These are phyloP conservation scores for Chalara sp. DNA, from an alignment of 2,329 filamentous ascomycete genomes.

Conservation along the genomic window DNA sequence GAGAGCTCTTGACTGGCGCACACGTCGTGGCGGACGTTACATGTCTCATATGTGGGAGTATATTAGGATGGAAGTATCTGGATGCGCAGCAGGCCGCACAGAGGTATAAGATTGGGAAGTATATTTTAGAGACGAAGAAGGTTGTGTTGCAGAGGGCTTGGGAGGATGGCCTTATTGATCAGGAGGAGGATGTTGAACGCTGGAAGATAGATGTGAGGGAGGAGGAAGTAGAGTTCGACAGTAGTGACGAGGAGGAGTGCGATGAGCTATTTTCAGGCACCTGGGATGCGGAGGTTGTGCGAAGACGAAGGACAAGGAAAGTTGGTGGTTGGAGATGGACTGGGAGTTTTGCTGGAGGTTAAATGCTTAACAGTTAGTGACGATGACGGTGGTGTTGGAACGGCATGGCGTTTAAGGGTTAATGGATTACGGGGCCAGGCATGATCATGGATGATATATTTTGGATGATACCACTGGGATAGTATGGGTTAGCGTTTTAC, in stretches of 20 bases:
- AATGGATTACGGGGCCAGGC: too few relatives aligned
- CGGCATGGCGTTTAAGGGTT: too few relatives aligned
- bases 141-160: conserved; percentile 46
- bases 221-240: conserved; percentile 37
- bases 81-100: conserved; percentile 53
- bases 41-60: conserved; percentile 47
- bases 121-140: conserved; percentile 56
- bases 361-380: too few relatives aligned
- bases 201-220: conserved; percentile 50
- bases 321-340: not conserved
- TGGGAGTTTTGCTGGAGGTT: not conserved
- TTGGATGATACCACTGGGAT: too few relatives aligned
- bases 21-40: conserved; percentile 59
- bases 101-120: conserved; percentile 63
- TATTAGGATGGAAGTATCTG: conserved; percentile 63
- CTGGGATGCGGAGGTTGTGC: conserved; percentile 45
- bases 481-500: too few relatives aligned
- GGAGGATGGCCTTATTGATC: conserved; percentile 36
- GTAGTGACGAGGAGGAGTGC: conserved; percentile 57
- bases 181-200: conserved; percentile 37
- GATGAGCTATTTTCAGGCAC: conserved; percentile 57
- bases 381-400: too few relatives aligned
- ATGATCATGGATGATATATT: too few relatives aligned
- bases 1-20: conserved; percentile 54
- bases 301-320: conserved; percentile 21